phyloP scores from a whole-genome alignment of 257 asterid genomes.

The Nicotiana undulata region DNA sequence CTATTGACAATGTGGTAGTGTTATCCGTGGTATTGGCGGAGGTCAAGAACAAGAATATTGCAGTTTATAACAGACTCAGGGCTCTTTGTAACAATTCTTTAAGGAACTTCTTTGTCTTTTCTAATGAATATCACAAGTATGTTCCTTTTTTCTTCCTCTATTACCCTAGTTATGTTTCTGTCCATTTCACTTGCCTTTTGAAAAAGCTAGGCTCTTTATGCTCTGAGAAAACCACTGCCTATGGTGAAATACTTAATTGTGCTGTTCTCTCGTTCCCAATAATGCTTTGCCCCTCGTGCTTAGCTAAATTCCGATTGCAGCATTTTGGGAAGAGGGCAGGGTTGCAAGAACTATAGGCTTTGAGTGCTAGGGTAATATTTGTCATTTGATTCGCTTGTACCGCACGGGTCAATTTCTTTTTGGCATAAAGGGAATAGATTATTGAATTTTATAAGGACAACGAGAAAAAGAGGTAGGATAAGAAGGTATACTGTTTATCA shows the following conservation, averaged over 20 bases:
- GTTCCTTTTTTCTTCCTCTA: slow-evolving; percentile 11
- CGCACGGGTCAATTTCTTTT: background rate
- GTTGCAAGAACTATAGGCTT: background rate
- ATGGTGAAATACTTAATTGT: background rate
- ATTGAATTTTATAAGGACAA: background rate
- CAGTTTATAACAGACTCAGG: slow-evolving; percentile 72
- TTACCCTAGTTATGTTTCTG: background rate
- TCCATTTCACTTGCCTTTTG: background rate
- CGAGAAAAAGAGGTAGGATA: background rate
- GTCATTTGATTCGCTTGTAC: background rate
- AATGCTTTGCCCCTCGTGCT: background rate
- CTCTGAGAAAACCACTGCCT: background rate
- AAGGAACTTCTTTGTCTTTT: slow-evolving; percentile 78
- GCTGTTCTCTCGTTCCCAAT: background rate
- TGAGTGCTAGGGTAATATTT: background rate
- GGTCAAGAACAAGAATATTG: slow-evolving; percentile 79
- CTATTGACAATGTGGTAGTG: slow-evolving; percentile 85
- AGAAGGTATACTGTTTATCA: background rate
- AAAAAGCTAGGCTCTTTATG: background rate
- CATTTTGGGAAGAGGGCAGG: background rate
- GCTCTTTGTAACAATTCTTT: slow-evolving; percentile 69
- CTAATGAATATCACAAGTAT: slow-evolving; percentile 91
- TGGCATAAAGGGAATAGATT: background rate
- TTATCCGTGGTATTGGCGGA: slow-evolving; percentile 82
- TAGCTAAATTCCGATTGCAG: background rate